Evolutionary conservation across 805 yeast genomes (phyloP), one percentile per base, ranked within the genome.

Genomic region (Candida suzukii): DNA sequence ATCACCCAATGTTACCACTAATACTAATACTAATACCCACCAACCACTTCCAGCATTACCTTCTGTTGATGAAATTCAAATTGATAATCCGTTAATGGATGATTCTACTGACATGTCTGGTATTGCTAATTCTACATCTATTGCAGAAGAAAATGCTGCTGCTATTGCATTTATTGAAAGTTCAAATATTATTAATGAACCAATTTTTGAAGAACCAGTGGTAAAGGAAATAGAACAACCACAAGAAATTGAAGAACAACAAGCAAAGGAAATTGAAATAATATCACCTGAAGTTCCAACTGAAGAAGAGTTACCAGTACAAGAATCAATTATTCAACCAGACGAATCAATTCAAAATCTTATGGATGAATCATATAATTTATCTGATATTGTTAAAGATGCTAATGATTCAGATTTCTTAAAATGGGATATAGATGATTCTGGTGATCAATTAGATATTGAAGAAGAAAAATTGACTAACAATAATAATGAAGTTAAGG

Each of bases 351-450:
- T 26, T 14, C 29, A 27, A 5, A 20, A 20, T 22, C n/a, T 37
- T 14, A 21, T 44, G 11, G 43, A 37, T 3, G 32, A 39, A 30
- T 45, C 54, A 12, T 42, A 51, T 30, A 47, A 52, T 27, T 42
- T 52, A 16, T 50, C 58, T 4, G 53, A 53, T 36, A 29, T 73
- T 6, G 55, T 64, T 43, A 63, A 73, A 3, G 61, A 70, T 39
- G 59, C 63, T 42, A 61, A 67, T 4, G 71, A 70, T 14, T 67
- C 68, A 48, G 68, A 74, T 22, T 65, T 65, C 18, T 52, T 57
- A 44, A 69, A 64, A 1, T 66, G 61, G 61, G 55, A 57, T 37
- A 45, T 45, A 3, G 52, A 16, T 11, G 38, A 35, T 11, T 5
- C n/a, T 12, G 38, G 21, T 8, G 16, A 21, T 7, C 26, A 24